These are phyloP conservation scores for Aspergillus haitiensis DNA, from an alignment of 495 filamentous ascomycete genomes.

Conservation along the genomic window DNA sequence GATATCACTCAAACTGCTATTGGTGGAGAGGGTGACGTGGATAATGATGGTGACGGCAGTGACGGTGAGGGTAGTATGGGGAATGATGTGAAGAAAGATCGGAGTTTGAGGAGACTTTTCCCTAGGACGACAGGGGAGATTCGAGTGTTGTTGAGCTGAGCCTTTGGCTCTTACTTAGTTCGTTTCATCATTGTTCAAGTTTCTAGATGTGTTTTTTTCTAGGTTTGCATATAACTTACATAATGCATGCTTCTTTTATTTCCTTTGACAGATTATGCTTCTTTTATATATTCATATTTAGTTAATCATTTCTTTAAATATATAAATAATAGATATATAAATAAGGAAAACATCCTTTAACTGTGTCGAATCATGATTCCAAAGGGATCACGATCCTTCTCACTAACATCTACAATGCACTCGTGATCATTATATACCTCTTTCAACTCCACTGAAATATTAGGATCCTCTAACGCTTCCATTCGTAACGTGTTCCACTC, in stretches of 20 bases:
- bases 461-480: slow-evolving; percentile 27
- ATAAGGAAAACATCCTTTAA: not conserved
- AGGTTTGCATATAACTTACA: not conserved
- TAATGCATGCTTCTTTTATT: too few relatives aligned
- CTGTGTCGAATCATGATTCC: slow-evolving; percentile 60
- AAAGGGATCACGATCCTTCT: slow-evolving; percentile 77
- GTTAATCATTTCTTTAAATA: too few relatives aligned
- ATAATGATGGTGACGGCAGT: slow-evolving; percentile 28
- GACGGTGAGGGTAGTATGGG: slow-evolving; percentile 39
- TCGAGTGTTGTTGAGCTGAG: slow-evolving; percentile 66
- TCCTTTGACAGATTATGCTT: too few relatives aligned
- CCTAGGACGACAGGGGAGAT: slow-evolving; percentile 85
- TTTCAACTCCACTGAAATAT: slow-evolving; percentile 34
- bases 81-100: slow-evolving; percentile 40
- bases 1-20: slow-evolving; percentile 33
- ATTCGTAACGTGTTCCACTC: slow-evolving; percentile 52
- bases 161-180: not conserved
- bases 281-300: too few relatives aligned
- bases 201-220: not conserved
- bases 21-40: slow-evolving; percentile 29
- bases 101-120: slow-evolving; percentile 66
- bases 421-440: slow-evolving; percentile 51
- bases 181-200: not conserved
- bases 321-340: too few relatives aligned
- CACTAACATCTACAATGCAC: slow-evolving; percentile 70